These are phyloP conservation scores for Xanthoceras sorbifolium DNA, from an alignment of 345 rosid species.

Conservation along the genomic window DNA sequence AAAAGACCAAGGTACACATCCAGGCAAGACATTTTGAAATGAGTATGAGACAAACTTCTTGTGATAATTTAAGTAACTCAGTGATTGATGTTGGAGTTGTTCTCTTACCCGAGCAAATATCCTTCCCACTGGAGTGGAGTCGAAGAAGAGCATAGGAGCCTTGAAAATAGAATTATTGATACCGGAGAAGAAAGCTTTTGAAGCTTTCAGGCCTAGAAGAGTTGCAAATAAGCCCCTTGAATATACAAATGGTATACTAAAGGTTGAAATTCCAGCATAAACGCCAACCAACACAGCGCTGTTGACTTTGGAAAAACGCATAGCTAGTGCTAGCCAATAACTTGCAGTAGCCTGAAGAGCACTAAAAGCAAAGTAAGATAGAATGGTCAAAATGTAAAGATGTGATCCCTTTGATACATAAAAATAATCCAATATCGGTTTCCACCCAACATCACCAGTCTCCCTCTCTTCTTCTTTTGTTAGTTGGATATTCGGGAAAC, in stretches of 20 bases:
- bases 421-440: constrained; percentile 36
- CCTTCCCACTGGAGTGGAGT: constrained; percentile 50
- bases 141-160: constrained; percentile 50
- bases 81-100: neutral
- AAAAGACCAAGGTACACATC: neutral
- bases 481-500: constrained; percentile 25
- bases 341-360: constrained; percentile 32
- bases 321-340: constrained; percentile 42
- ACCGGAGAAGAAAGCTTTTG: constrained; percentile 32
- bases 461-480: constrained; percentile 46
- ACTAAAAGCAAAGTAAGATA: constrained; percentile 22
- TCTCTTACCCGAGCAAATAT: constrained; percentile 43
- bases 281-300: constrained; percentile 20
- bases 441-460: constrained; percentile 34
- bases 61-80: too few species aligned
- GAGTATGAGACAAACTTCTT: too few species aligned
- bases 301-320: constrained; percentile 19
- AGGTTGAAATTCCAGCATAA: constrained; percentile 21
- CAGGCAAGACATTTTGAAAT: too few species aligned
- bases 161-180: constrained; percentile 34
- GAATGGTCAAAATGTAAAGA: constrained; percentile 14
- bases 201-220: constrained; percentile 27
- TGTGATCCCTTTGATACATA: constrained; percentile 22
- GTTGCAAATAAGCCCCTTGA: constrained; percentile 19
- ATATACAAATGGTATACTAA: constrained; percentile 23